These are phyloP conservation scores for Cutaneotrichosporon sp. DNA, from an alignment of 1,284 basidiomycete species.

Conservation along the genomic window DNA sequence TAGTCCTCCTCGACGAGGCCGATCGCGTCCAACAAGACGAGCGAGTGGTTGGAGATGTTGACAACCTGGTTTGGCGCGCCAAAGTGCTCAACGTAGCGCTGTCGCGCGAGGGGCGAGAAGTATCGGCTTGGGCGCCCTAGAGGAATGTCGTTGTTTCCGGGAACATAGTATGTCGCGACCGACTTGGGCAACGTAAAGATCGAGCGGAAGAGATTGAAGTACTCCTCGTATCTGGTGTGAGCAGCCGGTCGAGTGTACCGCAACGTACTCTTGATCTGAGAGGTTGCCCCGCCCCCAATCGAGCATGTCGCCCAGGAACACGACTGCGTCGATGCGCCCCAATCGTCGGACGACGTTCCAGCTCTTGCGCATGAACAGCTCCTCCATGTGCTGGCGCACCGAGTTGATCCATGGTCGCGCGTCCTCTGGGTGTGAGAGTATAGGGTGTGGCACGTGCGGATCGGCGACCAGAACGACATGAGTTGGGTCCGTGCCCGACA, in stretches of 20 bases:
- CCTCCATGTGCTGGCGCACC: conserved; percentile 62
- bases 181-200: conserved; percentile 60
- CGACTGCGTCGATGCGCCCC: conserved; percentile 67
- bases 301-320: conserved; percentile 81
- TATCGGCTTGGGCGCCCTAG: conserved; percentile 56
- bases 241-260: neutral
- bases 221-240: conserved; percentile 62
- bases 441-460: conserved; percentile 68
- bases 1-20: conserved; percentile 76
- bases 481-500: conserved; percentile 49
- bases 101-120: conserved; percentile 61
- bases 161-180: conserved; percentile 64
- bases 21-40: conserved; percentile 74
- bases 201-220: conserved; percentile 63
- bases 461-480: conserved; percentile 75
- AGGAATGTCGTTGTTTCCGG: conserved; percentile 84
- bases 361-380: conserved; percentile 70
- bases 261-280: conserved; percentile 66
- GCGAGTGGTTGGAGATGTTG: conserved; percentile 66
- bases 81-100: conserved; percentile 64
- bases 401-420: conserved; percentile 47
- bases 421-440: conserved; percentile 55
- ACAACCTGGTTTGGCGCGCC: conserved; percentile 45
- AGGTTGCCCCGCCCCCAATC: conserved; percentile 66
- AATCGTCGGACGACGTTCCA: conserved; percentile 66